Conservation (phyloP, 2,329 filamentous ascomycete species). For the Cytospora chrysosperma region DNA sequence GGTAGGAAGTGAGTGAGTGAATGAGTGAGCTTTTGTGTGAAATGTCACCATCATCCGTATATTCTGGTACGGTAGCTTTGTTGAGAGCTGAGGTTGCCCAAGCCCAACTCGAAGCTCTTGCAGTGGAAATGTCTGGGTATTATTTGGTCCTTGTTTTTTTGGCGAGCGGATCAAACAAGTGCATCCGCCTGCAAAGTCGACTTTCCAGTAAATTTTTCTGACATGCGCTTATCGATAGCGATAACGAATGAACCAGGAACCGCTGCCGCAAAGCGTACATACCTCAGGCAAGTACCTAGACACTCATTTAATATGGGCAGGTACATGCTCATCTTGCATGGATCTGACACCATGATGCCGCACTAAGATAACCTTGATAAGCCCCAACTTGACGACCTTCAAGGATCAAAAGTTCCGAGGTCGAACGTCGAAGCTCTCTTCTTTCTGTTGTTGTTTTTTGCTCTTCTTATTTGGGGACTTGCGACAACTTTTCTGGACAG, state of each 20-base stretch:
- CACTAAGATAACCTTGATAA: conserved; percentile 25
- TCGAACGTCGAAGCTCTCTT: neutral
- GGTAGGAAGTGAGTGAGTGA: too few species aligned
- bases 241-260: too few species aligned
- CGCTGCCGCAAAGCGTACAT: too few species aligned
- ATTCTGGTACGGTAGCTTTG: neutral
- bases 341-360: too few species aligned
- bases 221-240: neutral
- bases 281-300: too few species aligned
- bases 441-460: too few species aligned
- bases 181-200: neutral
- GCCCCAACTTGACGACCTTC: neutral
- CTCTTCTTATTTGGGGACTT: too few species aligned
- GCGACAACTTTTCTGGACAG: neutral
- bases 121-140: neutral
- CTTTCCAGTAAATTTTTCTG: neutral
- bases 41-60: neutral
- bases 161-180: neutral
- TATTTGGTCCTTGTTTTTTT: neutral
- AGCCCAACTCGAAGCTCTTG: neutral
- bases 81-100: neutral
- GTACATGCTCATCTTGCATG: too few species aligned
- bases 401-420: too few species aligned
- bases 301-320: too few species aligned
- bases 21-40: neutral